These are phyloP conservation scores for Spizellomyces sp. DNA, from an alignment of 192 early-diverging fungal species.

Conservation along the genomic window DNA sequence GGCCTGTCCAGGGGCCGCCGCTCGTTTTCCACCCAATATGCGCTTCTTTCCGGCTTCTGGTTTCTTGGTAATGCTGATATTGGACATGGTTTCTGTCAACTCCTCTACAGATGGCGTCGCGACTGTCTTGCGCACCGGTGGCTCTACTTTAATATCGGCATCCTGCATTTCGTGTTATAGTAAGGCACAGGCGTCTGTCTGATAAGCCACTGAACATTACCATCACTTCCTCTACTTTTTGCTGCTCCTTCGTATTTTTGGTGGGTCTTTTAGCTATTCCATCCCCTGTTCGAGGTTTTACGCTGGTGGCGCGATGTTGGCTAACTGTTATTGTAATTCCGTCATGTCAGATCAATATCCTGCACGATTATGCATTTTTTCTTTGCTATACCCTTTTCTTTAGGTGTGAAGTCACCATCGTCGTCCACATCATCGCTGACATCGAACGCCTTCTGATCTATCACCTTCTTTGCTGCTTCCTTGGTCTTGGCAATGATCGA, in stretches of 20 bases:
- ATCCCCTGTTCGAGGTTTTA: not conserved
- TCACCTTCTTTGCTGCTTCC: not conserved
- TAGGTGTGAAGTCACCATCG: constrained; percentile 30
- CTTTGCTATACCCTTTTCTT: constrained; percentile 1
- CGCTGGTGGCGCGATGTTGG: not conserved
- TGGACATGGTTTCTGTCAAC: constrained; percentile 1
- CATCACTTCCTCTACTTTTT: not conserved
- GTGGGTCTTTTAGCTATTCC: not conserved
- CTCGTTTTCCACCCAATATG: constrained; percentile 6
- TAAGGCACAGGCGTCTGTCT: not conserved
- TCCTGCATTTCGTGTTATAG: not conserved
- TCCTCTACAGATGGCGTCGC: constrained; percentile 3
- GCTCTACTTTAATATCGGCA: not conserved
- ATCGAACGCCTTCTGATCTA: not conserved
- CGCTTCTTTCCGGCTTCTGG: constrained; percentile 11
- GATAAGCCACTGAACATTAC: not conserved
- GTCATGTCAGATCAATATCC: too few species aligned
- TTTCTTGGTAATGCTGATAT: not conserved
- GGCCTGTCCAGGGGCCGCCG: not conserved
- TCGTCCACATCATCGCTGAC: constrained; percentile 22
- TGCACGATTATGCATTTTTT: not conserved
- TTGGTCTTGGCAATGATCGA: not conserved
- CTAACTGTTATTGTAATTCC: too few species aligned
- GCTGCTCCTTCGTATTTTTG: not conserved
- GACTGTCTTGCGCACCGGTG: not conserved